Conservation (phyloP, 2,329 filamentous ascomycete species). For the Huntiella decipiens region DNA sequence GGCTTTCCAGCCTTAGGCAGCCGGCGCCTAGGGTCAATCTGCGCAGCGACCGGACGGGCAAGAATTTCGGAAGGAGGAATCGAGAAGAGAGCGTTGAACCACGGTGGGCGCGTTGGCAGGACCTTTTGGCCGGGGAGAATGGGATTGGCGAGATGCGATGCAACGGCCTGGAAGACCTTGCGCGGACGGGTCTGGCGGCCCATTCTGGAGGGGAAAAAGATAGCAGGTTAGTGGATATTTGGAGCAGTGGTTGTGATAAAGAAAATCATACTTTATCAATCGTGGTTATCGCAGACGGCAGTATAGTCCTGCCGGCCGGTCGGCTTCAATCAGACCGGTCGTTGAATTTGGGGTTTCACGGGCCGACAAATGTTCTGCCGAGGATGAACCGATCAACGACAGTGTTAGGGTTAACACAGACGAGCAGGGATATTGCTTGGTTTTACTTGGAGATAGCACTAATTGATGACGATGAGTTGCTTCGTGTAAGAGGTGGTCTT, state of each 20-base stretch:
- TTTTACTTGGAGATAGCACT: no score
- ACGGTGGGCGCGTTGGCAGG: slow-evolving; percentile 22
- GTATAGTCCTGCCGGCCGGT: no score
- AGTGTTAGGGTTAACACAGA: no score
- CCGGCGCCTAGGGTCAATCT: slow-evolving; percentile 16
- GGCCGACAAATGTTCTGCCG: no score
- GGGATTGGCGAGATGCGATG: slow-evolving; percentile 24
- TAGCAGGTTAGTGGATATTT: no score
- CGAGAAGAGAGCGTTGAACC: slow-evolving; percentile 31
- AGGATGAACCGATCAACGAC: no score
- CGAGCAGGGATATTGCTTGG: no score
- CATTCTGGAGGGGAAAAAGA: slow-evolving; percentile 16
- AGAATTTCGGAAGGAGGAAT: slow-evolving; percentile 41
- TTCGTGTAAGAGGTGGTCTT: no score
- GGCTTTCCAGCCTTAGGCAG: slow-evolving; percentile 26
- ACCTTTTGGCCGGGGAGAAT: slow-evolving; percentile 18
- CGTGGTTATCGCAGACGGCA: background rate
- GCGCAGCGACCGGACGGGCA: slow-evolving; percentile 30
- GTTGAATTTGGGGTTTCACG: no score
- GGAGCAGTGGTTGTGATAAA: no score
- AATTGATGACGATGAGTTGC: no score
- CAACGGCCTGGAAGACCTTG: slow-evolving; percentile 27
- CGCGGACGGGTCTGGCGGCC: slow-evolving; percentile 27
- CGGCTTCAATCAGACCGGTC: no score
- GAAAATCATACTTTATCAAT: background rate